Conservation (phyloP, 1,284 basidiomycete genomes). For the Takashimella tepidaria region DNA sequence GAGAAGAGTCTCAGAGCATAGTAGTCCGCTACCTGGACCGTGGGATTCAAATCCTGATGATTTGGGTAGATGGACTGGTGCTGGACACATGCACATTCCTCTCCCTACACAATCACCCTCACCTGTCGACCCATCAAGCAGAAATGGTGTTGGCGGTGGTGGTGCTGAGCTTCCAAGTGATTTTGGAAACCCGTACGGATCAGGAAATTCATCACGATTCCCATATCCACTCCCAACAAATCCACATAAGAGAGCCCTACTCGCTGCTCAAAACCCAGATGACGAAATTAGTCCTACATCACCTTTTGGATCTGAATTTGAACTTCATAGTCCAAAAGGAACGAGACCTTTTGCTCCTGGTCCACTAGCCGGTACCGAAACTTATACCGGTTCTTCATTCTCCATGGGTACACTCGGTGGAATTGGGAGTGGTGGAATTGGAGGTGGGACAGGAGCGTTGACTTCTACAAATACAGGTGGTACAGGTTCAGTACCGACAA, state of each 20-base stretch:
- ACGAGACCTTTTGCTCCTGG: not conserved
- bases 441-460: not conserved
- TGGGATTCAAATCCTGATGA: not conserved
- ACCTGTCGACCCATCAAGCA: not conserved
- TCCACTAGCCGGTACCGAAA: not conserved
- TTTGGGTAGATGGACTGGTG: not conserved
- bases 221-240: not conserved
- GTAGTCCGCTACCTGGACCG: not conserved
- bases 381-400: not conserved
- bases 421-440: not conserved
- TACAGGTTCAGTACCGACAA: constrained; percentile 3
- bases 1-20: not conserved
- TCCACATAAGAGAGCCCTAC: not conserved
- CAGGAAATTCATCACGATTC: not conserved
- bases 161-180: not conserved
- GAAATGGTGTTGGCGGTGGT: too few species aligned
- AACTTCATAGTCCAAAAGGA: not conserved
- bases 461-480: constrained; percentile 3
- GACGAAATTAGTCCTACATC: not conserved
- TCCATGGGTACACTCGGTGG: not conserved
- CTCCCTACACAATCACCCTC: not conserved
- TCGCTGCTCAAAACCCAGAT: not conserved
- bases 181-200: not conserved
- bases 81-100: not conserved
- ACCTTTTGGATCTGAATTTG: not conserved